Conservation (phyloP, 1,139 yeast species). For the Blastobotrys buckinghamii region DNA sequence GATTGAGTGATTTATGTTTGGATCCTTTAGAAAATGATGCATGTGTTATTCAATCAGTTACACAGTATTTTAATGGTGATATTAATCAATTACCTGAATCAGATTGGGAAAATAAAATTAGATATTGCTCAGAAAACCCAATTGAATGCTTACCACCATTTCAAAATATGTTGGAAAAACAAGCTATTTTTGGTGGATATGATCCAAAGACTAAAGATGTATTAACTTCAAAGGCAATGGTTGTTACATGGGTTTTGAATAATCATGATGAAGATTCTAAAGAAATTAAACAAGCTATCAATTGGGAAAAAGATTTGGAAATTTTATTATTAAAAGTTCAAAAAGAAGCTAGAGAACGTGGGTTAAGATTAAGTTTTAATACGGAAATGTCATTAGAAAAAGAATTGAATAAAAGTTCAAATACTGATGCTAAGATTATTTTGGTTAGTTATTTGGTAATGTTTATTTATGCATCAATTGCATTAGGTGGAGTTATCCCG, state of each 20-base stretch:
- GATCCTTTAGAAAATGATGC: slow-evolving; percentile 62
- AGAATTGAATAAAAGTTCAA: slow-evolving; percentile 75
- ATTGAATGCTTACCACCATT: slow-evolving; percentile 86
- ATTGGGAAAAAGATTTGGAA: slow-evolving; percentile 66
- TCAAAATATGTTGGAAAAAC: slow-evolving; percentile 80
- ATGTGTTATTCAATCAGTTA: slow-evolving; percentile 85
- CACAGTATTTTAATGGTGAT: slow-evolving; percentile 79
- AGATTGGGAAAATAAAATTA: slow-evolving; percentile 51
- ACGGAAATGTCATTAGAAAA: slow-evolving; percentile 80
- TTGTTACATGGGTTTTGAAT: slow-evolving; percentile 59
- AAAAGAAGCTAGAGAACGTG: slow-evolving; percentile 37
- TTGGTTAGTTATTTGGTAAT: slow-evolving; percentile 73
- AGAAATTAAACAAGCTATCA: slow-evolving; percentile 41
- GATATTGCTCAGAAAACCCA: slow-evolving; percentile 67
- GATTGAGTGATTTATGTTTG: slow-evolving; percentile 68
- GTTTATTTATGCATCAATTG: slow-evolving; percentile 84
- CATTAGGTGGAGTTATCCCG: slow-evolving; percentile 57
- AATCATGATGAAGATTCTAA: slow-evolving; percentile 37
- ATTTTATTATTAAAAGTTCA: slow-evolving; percentile 45
- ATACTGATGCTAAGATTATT: slow-evolving; percentile 69
- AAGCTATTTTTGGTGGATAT: slow-evolving; percentile 61
- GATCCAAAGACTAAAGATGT: slow-evolving; percentile 41
- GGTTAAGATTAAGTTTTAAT: slow-evolving; percentile 63
- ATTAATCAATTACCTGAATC: slow-evolving; percentile 44
- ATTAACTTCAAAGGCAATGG: slow-evolving; percentile 60